Evolutionary conservation across 805 yeast species (phyloP), one percentile per base, ranked within the genome.

Genomic region (Yarrowia deformans): DNA sequence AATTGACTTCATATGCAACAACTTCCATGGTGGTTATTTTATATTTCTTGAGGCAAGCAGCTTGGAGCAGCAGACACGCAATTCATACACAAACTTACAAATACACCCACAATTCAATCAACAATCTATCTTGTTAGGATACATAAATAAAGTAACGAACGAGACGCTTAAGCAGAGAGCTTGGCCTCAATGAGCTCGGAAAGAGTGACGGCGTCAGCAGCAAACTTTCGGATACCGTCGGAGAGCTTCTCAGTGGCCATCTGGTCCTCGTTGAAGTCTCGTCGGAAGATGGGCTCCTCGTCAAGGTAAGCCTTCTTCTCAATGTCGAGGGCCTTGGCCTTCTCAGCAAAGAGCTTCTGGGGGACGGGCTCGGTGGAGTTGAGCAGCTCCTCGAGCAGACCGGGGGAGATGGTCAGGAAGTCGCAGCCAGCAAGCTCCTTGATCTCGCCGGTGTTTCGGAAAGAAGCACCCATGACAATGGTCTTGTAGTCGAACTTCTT

Each of bases 401-500:
- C 86, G 80, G 98, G 98, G 76, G 98, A 85, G 77, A 95, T 93
- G 79, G 99, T 95, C 83, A 95, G 85, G 87, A 84, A 93, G 81
- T 95, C 99, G 79, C 91, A 89, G 81, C 99, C 99, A 70, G 99
- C 98, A 76, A 95, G 85, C 76, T 96, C 97, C 82, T 89, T 90
- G 83, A 95, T 91, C 84, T 94, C 99, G 75, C 93, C 97, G 72
- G 84, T 81, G 86, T 93, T 95, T 88, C 99, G 94, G 93, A 95
- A 94, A 71, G 98, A 94, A 71, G 99, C 99, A 83, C 99, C 99
- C 99, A 95, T 95, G 79, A 95, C 98, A 79, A 95, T 93, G 81
- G 99, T 95, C 77, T 94, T 86, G 88, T 95, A 95, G 76, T 89
- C 94, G 82, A 81, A 91, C 84, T 94, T 94, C 89, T 95, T 95